Conservation (phyloP, 306 rosid genomes). For the Vicia sativa region DNA sequence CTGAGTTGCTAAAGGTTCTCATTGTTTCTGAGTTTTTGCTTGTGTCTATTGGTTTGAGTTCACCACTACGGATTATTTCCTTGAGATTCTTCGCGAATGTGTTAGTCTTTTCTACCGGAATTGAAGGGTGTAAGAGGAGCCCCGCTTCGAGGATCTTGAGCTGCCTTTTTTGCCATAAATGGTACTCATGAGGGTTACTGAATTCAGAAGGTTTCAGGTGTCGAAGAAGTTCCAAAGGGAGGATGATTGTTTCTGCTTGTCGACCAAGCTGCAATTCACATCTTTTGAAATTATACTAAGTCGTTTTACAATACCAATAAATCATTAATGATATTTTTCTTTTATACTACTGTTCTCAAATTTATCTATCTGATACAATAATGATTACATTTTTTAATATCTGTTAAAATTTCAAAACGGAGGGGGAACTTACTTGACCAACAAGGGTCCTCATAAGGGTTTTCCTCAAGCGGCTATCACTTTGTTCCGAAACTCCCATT, state of each 20-base stretch:
- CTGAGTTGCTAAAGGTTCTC: slow-evolving; percentile 77
- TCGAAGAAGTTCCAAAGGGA: slow-evolving; percentile 84
- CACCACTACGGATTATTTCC: slow-evolving; percentile 52
- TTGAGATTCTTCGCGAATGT: slow-evolving; percentile 60
- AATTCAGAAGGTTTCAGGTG: slow-evolving; percentile 88
- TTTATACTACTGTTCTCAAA: too few species aligned
- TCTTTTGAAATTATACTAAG: background rate
- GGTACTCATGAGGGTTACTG: slow-evolving; percentile 72
- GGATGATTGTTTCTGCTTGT: slow-evolving; percentile 89
- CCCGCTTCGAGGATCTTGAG: slow-evolving; percentile 81
- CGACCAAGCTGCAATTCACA: slow-evolving; percentile 68
- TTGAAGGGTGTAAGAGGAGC: slow-evolving; percentile 74
- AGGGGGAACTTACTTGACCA: slow-evolving; percentile 70
- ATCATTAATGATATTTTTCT: too few species aligned
- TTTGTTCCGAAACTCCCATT: slow-evolving; percentile 83
- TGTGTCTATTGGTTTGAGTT: slow-evolving; percentile 63
- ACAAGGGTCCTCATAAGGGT: slow-evolving; percentile 98
- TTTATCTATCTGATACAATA: too few species aligned
- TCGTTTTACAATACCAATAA: too few species aligned
- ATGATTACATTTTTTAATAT: too few species aligned
- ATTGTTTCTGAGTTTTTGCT: slow-evolving; percentile 82
- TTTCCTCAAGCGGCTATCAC: slow-evolving; percentile 81
- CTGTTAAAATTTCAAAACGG: too few species aligned
- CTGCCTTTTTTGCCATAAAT: slow-evolving; percentile 87
- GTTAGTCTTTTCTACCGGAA: slow-evolving; percentile 61